These are phyloP conservation scores for Fusarium sp. DNA, from an alignment of 2,329 filamentous ascomycete species.

Conservation along the genomic window DNA sequence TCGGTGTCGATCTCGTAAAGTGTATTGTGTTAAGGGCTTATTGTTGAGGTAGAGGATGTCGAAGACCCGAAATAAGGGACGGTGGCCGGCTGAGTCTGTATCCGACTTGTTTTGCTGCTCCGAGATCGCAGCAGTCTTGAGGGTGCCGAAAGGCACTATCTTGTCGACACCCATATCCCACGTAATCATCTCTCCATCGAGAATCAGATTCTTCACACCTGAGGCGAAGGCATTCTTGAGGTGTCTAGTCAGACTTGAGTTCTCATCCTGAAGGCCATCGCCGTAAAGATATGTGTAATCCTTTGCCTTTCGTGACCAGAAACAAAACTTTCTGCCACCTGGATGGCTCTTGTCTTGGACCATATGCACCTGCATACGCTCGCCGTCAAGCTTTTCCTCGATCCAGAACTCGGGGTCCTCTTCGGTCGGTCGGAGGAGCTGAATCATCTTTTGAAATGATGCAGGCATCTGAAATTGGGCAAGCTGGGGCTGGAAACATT, in stretches of 20 bases:
- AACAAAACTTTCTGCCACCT: constrained; percentile 80
- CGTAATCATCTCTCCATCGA: constrained; percentile 98
- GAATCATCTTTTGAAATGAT: constrained; percentile 80
- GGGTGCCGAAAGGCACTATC: constrained; percentile 87
- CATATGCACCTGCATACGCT: constrained; percentile 98
- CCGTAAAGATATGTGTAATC: constrained; percentile 97
- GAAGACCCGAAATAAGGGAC: constrained; percentile 87
- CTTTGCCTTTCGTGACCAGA: constrained; percentile 96
- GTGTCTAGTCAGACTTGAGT: constrained; percentile 82
- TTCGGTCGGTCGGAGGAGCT: constrained; percentile 71
- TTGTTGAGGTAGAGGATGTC: constrained; percentile 93
- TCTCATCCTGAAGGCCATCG: constrained; percentile 76
- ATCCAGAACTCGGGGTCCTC: constrained; percentile 90
- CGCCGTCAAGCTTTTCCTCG: constrained; percentile 96
- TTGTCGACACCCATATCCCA: constrained; percentile 91
- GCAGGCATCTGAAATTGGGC: constrained; percentile 90
- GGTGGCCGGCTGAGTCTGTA: constrained; percentile 59
- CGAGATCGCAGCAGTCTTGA: constrained; percentile 88
- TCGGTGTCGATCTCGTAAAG: constrained; percentile 79
- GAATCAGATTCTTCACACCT: constrained; percentile 84
- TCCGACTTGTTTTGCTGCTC: constrained; percentile 74
- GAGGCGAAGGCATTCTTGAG: constrained; percentile 80
- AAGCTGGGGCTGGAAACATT: constrained; percentile 95
- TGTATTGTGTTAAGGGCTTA: constrained; percentile 81
- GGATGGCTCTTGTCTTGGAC: constrained; percentile 72